Base-by-base conservation (phyloP, 192 early-diverging fungal genomes). In the Entomortierella chlamydospora region DNA sequence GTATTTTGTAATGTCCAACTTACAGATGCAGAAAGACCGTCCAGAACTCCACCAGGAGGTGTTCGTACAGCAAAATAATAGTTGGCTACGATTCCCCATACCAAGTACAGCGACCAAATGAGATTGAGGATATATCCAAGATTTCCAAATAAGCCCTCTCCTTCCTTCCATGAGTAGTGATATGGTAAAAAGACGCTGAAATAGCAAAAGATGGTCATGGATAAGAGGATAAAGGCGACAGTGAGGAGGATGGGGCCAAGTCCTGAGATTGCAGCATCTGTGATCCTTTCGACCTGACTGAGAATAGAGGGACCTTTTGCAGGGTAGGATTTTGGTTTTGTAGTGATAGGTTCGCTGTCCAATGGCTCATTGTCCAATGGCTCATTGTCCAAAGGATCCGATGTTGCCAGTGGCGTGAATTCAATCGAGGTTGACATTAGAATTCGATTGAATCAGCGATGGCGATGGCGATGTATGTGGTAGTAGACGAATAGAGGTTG, bases 31-130 rank as follows among this genome's bases (percentile, higher is more conserved):
- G 62, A 37, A 20, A 74, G 43, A 8, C 72, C 79, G 64, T 82
- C 83, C 10, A 84, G 58, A 3, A 86, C 77, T 49, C 63, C 73
- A 4, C 88, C 88, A 22, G 88, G 85, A 7, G 81, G 83, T 34
- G 88, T 89, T 33, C 66, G 69, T 10, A 89, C 80, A 0, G 88
- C 86, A 83, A 82, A 86, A 47, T 87, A 89, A 52, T 89, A 89
- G 53, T 89, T 84, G 47, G 82, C 87, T 28, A 71, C 55, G 34
- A 87, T 87, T 49, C 85, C 84, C 64, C 83, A 86, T 15, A 87
- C 81, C 47, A 89, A 65, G 57, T 89, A 89, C 1, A 64, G 30
- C 13, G 85, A 83, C 72, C 68, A 81, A 50, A 61, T 42, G 30
- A 81, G 33, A 22, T 76, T 51, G 15, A 68, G 4, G 54, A 69